Evolutionary conservation across 148 eudicot species (phyloP), one percentile per base, ranked within the genome.

Genomic region (Rheum nobile): DNA sequence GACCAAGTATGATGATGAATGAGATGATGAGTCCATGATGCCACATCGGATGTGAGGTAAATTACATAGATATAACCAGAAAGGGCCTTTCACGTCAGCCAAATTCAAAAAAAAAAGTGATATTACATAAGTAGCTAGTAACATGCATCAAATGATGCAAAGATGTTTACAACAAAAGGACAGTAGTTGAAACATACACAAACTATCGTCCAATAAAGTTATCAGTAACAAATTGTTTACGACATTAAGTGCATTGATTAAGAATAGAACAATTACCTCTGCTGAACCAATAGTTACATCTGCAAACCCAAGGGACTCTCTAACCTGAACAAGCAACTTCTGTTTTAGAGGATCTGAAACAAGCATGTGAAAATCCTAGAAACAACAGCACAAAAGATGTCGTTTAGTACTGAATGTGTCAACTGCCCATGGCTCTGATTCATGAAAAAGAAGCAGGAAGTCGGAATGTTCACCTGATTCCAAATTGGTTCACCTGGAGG

Each of bases 401-500:
- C 16, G 39, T 65, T 31, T 32, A 65, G 70, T 34, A 65, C 5
- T 65, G 41, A 6, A 65, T 65, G 70, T 28, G 67, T 11, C 67
- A 31, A 65, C 70, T 63, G 70, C 21, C 38, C 16, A 14, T 34
- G 10, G 17, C 70, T 65, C 39, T 17, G 41, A 65, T 32, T 16
- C 41, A 16, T 16, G 11, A 65, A 65, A 32, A 65, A 21, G 17
- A 68, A 5, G 17, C 46, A 14, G 21, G 26, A 69, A 71, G 28
- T 22, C 21, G 10, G 37, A 71, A 22, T 43, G 21, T 10, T 72
- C 75, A 93, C 98, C 93, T 95, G 99, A 87, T 95, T 95, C 99
- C 97, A 95, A 43, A 95, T 92, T 50, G 99, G 97, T 79, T 91
- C 87, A 71, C 99, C 99, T 77, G 99, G 99, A 75, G 90, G 89